phyloP scores from a whole-genome alignment of 176 grass and related monocot genomes.

The Zea luxurians region DNA sequence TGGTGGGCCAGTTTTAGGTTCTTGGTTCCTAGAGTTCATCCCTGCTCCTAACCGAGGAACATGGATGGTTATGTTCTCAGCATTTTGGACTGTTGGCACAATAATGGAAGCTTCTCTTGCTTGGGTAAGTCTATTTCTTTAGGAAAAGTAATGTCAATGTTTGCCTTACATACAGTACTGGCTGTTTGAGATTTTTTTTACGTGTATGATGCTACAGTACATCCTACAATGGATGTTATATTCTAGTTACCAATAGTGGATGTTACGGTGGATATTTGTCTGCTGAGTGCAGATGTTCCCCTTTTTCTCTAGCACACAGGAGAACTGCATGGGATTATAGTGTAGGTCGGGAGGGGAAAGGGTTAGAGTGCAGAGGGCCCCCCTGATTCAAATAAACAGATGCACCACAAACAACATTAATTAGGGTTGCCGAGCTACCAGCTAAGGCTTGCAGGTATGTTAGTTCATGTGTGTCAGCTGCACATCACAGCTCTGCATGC shows the following conservation, averaged over 20 bases:
- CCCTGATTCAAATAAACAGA: conserved; percentile 8
- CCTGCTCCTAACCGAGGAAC: conserved; percentile 85
- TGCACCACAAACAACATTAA: neutral
- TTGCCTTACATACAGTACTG: neutral
- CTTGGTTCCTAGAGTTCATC: conserved; percentile 97
- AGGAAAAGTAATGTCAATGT: conserved; percentile 14
- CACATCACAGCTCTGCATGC: neutral
- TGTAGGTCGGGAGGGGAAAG: neutral
- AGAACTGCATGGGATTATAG: neutral
- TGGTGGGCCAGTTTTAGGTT: conserved; percentile 78
- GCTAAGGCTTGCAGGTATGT: neutral
- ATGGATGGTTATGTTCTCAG: conserved; percentile 88
- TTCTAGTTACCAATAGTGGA: neutral
- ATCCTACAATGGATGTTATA: neutral
- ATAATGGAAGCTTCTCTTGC: conserved; percentile 98
- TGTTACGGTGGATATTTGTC: neutral
- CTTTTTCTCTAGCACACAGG: neutral
- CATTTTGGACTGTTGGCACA: conserved; percentile 88
- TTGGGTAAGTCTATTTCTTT: conserved; percentile 64
- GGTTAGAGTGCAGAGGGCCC: neutral
- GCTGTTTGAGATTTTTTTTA: neutral
- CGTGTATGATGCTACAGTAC: neutral
- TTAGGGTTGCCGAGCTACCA: neutral
- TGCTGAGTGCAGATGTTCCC: neutral
- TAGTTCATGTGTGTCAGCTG: neutral